These are phyloP conservation scores for Hypoxylon sp. DNA, from an alignment of 2,329 filamentous ascomycete species.

Conservation along the genomic window DNA sequence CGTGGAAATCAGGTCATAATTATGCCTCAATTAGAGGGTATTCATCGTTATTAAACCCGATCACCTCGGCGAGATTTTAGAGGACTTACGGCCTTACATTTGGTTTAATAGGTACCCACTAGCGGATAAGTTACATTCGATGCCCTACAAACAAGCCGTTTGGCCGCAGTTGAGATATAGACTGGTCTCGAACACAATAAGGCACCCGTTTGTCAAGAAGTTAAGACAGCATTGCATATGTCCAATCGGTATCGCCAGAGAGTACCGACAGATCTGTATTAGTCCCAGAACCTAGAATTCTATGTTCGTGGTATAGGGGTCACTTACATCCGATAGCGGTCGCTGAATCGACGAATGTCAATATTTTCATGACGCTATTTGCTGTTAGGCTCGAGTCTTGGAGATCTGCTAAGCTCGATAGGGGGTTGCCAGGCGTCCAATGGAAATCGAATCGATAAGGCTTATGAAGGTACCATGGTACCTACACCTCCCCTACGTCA, in stretches of 20 bases:
- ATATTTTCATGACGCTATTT: constrained; percentile 14
- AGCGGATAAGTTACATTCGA: not conserved
- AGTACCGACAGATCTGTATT: constrained; percentile 5
- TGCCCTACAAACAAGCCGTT: constrained; percentile 36
- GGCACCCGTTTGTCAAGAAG: constrained; percentile 3
- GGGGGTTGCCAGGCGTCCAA: constrained; percentile 4
- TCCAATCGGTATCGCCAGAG: constrained; percentile 11
- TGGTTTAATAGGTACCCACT: not conserved
- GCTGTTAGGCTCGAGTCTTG: not conserved
- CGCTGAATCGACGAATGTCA: not conserved
- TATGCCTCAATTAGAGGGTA: constrained; percentile 27
- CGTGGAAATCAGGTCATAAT: constrained; percentile 7
- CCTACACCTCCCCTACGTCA: constrained; percentile 1
- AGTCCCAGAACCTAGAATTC: not conserved
- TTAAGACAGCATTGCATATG: constrained; percentile 25
- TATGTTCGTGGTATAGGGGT: constrained; percentile 2
- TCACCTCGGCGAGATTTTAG: not conserved
- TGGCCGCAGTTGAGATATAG: constrained; percentile 21
- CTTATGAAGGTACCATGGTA: constrained; percentile 21
- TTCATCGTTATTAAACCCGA: constrained; percentile 1
- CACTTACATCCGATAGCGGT: constrained; percentile 19
- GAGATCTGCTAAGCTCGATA: constrained; percentile 3
- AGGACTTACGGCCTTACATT: not conserved
- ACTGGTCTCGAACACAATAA: constrained; percentile 34
- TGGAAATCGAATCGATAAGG: constrained; percentile 22